Conservation (phyloP, 1,139 yeast genomes). For the Magnusiomyces sp. region DNA sequence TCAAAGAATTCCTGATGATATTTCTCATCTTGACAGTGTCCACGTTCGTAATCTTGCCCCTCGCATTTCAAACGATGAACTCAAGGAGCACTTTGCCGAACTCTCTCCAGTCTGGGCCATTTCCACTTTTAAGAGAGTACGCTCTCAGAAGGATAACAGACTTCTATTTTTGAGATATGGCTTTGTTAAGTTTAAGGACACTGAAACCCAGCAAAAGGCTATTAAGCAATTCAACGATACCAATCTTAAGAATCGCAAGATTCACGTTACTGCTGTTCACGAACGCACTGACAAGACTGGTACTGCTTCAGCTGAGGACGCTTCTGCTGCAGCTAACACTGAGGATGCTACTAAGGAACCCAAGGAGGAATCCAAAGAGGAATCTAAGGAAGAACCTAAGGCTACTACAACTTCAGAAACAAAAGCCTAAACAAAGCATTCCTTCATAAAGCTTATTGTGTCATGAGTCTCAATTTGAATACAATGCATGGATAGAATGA, state of each 20-base stretch:
- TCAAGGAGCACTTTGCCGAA: constrained; percentile 23
- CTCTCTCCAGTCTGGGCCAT: constrained; percentile 18
- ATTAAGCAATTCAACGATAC: constrained; percentile 36
- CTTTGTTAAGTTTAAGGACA: constrained; percentile 43
- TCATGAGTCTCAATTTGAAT: not conserved
- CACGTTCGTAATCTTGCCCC: constrained; percentile 43
- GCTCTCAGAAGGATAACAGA: too few relatives aligned
- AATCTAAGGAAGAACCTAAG: not conserved
- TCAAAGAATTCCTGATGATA: constrained; percentile 15
- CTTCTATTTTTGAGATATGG: constrained; percentile 33
- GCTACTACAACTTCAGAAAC: not conserved
- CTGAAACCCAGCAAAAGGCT: constrained; percentile 39
- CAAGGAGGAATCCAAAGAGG: not conserved
- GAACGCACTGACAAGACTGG: constrained; percentile 12
- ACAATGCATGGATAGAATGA: not conserved
- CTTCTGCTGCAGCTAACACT: not conserved
- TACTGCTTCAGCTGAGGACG: constrained; percentile 7
- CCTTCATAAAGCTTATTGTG: not conserved
- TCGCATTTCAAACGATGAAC: constrained; percentile 26
- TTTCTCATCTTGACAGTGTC: constrained; percentile 34
- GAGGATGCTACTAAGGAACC: constrained; percentile 1
- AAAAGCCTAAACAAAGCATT: too few relatives aligned
- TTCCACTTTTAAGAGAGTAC: constrained; percentile 4
- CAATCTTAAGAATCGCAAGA: constrained; percentile 31
- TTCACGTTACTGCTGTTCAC: constrained; percentile 19